Percentiles rank a stretch among this genome's conserved stretches.
These are phyloP conservation scores for Exophiala lecanii-corni DNA, from an alignment of 2,329 filamentous ascomycete species.

Conservation along the genomic window DNA sequence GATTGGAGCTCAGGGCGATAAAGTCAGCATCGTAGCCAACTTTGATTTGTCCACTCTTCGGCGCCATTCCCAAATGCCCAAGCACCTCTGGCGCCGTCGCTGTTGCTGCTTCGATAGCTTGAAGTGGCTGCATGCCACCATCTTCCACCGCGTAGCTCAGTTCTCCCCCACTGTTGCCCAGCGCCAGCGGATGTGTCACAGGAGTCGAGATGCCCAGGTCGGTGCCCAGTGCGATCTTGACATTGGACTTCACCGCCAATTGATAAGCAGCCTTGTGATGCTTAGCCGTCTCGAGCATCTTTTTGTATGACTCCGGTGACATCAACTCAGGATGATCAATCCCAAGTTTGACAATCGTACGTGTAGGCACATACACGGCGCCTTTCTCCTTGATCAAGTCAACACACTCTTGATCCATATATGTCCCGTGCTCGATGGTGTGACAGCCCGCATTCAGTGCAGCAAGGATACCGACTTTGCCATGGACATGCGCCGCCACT, in stretches of 20 bases:
- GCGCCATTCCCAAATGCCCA: constrained; percentile 41
- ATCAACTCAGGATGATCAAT: constrained; percentile 32
- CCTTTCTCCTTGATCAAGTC: constrained; percentile 44
- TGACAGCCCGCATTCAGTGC: constrained; percentile 41
- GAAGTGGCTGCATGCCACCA: constrained; percentile 46
- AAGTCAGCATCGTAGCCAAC: constrained; percentile 47
- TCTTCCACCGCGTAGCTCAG: constrained; percentile 43
- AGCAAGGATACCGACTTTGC: constrained; percentile 46
- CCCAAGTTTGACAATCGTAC: constrained; percentile 40
- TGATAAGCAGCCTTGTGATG: constrained; percentile 38
- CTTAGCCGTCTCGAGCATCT: constrained; percentile 36
- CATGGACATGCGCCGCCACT: constrained; percentile 44
- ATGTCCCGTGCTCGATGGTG: constrained; percentile 48
- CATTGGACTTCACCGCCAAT: constrained; percentile 40
- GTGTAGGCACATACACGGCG: constrained; percentile 43
- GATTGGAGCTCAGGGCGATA: constrained; percentile 43
- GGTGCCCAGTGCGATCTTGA: constrained; percentile 47
- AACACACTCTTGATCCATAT: constrained; percentile 44
- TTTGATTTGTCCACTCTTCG: constrained; percentile 42
- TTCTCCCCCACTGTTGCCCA: constrained; percentile 45
- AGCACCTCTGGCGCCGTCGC: constrained; percentile 44
- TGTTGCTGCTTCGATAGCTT: constrained; percentile 50
- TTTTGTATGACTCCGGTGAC: constrained; percentile 33
- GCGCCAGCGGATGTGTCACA: constrained; percentile 29
- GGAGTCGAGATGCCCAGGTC: constrained; percentile 41